Base-by-base conservation (phyloP, 2,329 filamentous ascomycete genomes). In the Aspergillus terreus region DNA sequence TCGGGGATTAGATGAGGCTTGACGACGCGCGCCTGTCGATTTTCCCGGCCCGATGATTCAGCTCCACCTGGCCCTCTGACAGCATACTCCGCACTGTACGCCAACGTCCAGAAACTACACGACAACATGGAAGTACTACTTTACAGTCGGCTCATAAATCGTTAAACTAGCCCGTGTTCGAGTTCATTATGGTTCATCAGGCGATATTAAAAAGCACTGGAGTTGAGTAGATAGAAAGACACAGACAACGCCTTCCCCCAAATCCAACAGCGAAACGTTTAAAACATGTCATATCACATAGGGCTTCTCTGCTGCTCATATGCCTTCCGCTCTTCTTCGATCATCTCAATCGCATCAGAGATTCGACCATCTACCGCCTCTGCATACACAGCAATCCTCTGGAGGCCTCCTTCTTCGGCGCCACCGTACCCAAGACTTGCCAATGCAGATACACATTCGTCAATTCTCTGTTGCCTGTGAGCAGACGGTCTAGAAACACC, bases 331-430 rank as follows among this genome's bases (percentile, higher is more conserved):
- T 78, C 76, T 52, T 78, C 76, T 53, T 77, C 75, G 55, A 78
- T 77, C 70, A 78, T 76, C 44, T 77, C 75, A 57, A 78, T 76
- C 2, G 76, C 76, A 47, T 76, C 72, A 23, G 61, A 61, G 19
- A 78, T 59, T 47, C 66, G 67, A 14, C 74, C 73, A 19, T 72
- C 65, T 12, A 72, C 70, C 23, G 74, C 75, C 23, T 70, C 68
- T 12, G 76, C 76, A 65, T 76, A 78, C 9, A 77, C 64, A 30
- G 62, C 61, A 50, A 78, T 64, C 40, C 76, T 65, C 27, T 70
- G 59, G 25, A 54, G 58, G 41, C 72, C 72, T 19, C 71, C 69
- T 19, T 69, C 61, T 15, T 66, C 55, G 19, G 58, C 60, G 14
- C 56, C 60, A 19, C 69, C 73, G 54, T 73, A 78, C 6, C 75